Evolutionary conservation across 2,329 filamentous ascomycete species (phyloP), one percentile per base, ranked within the genome.

Genomic region (Neofusicoccum ribis): DNA sequence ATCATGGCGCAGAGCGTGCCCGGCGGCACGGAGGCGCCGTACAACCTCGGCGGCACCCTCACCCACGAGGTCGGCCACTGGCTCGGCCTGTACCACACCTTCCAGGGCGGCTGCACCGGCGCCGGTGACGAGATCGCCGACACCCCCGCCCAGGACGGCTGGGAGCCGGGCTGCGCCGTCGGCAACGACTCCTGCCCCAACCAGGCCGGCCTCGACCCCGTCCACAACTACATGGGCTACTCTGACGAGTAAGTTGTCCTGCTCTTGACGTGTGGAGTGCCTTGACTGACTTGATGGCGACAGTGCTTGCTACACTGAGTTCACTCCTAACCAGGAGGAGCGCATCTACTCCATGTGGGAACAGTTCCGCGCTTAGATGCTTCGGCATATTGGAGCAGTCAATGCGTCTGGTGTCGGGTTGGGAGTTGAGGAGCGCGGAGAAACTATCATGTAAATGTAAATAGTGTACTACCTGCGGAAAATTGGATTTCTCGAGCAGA

Each of bases 241-340:
- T 70, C 70, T 15, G 41, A 64, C 46, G 70, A 71, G 61, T 64
- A 15, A 46, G 49, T 54, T 14, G 5, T 14, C 12, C 14, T 8
- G 15, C 7, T 44, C 15, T 17, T n/a, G 6, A 14, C 5, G 41
- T 44, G 12, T 15, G 14, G 14, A 7, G 6, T 44, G 2, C 3
- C 6, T 44, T 17, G 41, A n/a, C n/a, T 44, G 14, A 17, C 15
- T 5, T 44, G 14, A 7, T 17, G 12, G 7, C 41, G 4, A 77
- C 9, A 85, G 87, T 77, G 79, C 78, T 17, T 87, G 85, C 67
- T 86, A 86, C 72, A 77, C 78, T 67, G 77, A 73, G 1, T 87
- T 87, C 68, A 85, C 84, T 7, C 71, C 75, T 1, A 75, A 78
- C 47, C 85, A 87, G 77, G 75, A 79, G 20, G 71, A 76, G 63